phyloP scores from a whole-genome alignment of 2,329 filamentous ascomycete genomes.

The Aspergillus puulaauensis region DNA sequence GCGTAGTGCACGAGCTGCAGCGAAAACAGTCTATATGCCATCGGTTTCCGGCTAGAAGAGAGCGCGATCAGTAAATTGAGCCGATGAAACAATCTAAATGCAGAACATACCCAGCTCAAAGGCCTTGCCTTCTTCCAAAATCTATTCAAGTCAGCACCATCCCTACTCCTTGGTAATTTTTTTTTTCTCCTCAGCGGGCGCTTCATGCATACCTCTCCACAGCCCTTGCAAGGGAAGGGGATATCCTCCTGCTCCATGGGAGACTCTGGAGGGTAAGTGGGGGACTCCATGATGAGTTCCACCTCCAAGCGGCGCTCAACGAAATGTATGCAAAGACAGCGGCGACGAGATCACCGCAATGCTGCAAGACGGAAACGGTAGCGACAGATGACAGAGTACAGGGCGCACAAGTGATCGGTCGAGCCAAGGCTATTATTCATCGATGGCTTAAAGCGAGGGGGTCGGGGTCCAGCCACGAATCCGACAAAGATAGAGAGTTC shows the following conservation, averaged over 20 bases:
- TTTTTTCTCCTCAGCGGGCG: background rate
- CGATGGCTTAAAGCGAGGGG: slow-evolving; percentile 11
- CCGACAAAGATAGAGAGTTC: slow-evolving; percentile 8
- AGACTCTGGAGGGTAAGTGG: slow-evolving; percentile 55
- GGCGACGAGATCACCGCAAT: background rate
- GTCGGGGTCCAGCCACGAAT: slow-evolving; percentile 12
- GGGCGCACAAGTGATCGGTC: slow-evolving; percentile 11
- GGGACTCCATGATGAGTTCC: slow-evolving; percentile 51
- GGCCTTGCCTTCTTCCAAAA: slow-evolving; percentile 96
- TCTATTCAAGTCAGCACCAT: slow-evolving; percentile 54
- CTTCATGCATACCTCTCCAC: slow-evolving; percentile 69
- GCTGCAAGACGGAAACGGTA: background rate
- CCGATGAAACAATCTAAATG: background rate
- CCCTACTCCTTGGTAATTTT: background rate
- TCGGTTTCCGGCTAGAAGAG: slow-evolving; percentile 75
- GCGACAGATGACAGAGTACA: background rate
- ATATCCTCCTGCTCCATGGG: slow-evolving; percentile 77
- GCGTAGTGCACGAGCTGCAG: slow-evolving; percentile 90
- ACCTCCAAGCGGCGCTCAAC: slow-evolving; percentile 3
- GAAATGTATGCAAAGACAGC: background rate
- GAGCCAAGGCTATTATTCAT: slow-evolving; percentile 12
- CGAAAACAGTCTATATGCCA: slow-evolving; percentile 99
- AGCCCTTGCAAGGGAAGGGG: slow-evolving; percentile 84
- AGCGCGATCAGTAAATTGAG: slow-evolving; percentile 27
- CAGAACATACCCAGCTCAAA: slow-evolving; percentile 80